Base-by-base conservation (phyloP, 2,329 filamentous ascomycete genomes). In the Lecanoromycetidae sp. region DNA sequence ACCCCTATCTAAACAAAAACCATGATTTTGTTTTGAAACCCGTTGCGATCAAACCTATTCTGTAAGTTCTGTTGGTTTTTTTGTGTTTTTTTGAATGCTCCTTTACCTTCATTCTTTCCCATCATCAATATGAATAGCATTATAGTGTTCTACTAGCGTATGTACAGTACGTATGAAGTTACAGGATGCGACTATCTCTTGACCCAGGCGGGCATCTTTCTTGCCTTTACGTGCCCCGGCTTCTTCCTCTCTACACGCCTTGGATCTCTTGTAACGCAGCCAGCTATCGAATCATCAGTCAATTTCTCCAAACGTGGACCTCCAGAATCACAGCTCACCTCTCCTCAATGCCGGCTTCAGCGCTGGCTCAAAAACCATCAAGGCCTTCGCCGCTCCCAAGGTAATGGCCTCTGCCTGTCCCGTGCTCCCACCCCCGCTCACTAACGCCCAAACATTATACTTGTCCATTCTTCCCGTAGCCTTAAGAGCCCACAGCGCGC, bases 161-260 rank as follows among this genome's bases (percentile, higher is more conserved):
- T 39, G 27, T 40, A 34, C 35, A 40, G 8, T n/a, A 6, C 4
- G 8, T 33, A 34, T 33, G n/a, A 22, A 12, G 12, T 25, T 12
- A 36, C 25, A 9, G 5, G 7, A n/a, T 17, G 13, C 35, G 20
- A 10, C 37, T 56, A 81, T 64, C 78, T 72, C 79, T 95, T 96
- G 75, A 96, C 88, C 91, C 93, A 98, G 59, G 91, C 77, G 51
- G 90, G 90, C 79, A 84, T 93, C 80, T 98, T 98, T 69, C 91
- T 84, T 49, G 91, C 90, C 76, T 98, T 98, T 70, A 94, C 68
- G 61, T 87, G 86, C 57, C 91, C 93, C 48, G 87, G 79, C 77
- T 98, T 96, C 81, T 98, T 98, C 65, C 91, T 90, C 71, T 98
- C 91, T 57, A 98, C 93, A 61, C 75, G 80, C 70, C 90, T 87